Conservation (phyloP, 441 rosid species). For the Aquilaria agallochum region DNA sequence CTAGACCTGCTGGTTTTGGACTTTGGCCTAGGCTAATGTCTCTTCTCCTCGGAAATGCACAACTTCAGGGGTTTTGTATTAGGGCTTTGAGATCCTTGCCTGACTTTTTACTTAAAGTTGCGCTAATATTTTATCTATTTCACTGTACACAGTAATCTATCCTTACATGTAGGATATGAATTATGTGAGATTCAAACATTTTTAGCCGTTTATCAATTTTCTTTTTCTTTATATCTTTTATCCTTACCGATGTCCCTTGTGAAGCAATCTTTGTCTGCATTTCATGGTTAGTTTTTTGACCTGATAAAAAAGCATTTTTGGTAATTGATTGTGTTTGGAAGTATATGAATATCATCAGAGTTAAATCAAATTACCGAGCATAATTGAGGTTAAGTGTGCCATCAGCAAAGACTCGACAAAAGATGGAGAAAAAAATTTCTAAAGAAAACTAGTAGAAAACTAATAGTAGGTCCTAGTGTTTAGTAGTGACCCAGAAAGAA, state of each 20-base stretch:
- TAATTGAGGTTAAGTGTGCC: too few species aligned
- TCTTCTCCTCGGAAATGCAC: slow-evolving; percentile 25
- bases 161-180: slow-evolving; percentile 39
- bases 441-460: too few species aligned
- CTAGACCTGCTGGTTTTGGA: slow-evolving; percentile 20
- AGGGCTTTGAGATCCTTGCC: slow-evolving; percentile 93
- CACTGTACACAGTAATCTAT: slow-evolving; percentile 64
- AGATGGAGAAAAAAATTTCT: too few species aligned
- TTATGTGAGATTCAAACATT: slow-evolving; percentile 9
- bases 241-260: slow-evolving; percentile 49
- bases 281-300: slow-evolving; percentile 32
- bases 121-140: slow-evolving; percentile 74
- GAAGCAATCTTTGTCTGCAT: slow-evolving; percentile 28
- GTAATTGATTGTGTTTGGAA: too few species aligned
- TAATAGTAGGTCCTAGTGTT: too few species aligned
- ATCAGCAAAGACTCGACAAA: too few species aligned
- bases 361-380: too few species aligned
- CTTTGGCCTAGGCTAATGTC: slow-evolving; percentile 28
- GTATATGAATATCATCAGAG: too few species aligned
- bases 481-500: too few species aligned
- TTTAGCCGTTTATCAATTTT: slow-evolving; percentile 4
- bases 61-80: slow-evolving; percentile 58
- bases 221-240: neutral
- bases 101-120: slow-evolving; percentile 71
- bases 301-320: slow-evolving; percentile 25